Percentiles rank a stretch among this genome's conserved stretches.
phyloP scores from a whole-genome alignment of 2,329 filamentous ascomycete genomes.

The Atkinsonella texensis region DNA sequence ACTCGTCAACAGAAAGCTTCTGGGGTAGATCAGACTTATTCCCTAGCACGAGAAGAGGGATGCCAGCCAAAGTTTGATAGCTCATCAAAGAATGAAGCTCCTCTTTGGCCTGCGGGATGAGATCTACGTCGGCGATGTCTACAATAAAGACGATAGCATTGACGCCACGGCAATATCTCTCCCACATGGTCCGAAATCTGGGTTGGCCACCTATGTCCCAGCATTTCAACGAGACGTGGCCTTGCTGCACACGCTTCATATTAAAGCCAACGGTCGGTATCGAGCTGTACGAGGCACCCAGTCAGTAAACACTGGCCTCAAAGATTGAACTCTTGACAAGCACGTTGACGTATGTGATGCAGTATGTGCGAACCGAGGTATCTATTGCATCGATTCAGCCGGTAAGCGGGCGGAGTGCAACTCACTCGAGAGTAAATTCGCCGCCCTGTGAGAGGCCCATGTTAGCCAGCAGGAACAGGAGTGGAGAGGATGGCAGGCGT shows the following conservation, averaged over 20 bases:
- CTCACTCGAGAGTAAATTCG: constrained; percentile 98
- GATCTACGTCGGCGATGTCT: constrained; percentile 76
- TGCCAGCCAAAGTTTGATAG: constrained; percentile 74
- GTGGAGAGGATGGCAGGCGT: neutral
- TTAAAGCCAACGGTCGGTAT: constrained; percentile 99
- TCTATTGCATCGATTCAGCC: neutral
- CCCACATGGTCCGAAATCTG: constrained; percentile 97
- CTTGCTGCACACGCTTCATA: constrained; percentile 95
- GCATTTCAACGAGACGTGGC: constrained; percentile 96
- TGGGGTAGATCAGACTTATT: constrained; percentile 96
- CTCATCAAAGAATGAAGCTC: constrained; percentile 83
- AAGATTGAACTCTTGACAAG: neutral
- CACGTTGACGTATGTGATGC: neutral
- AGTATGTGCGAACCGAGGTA: too few species aligned
- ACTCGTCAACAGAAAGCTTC: constrained; percentile 83
- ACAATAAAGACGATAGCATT: constrained; percentile 98
- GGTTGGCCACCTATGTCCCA: constrained; percentile 98
- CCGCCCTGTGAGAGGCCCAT: constrained; percentile 53
- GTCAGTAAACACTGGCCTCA: neutral
- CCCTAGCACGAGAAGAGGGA: constrained; percentile 84
- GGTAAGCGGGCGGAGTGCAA: constrained; percentile 3
- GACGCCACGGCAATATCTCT: constrained; percentile 93
- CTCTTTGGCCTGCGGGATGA: constrained; percentile 75
- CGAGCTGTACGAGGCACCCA: constrained; percentile 48
- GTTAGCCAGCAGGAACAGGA: neutral